Evolutionary conservation across 768 basidiomycete species (phyloP).

Genomic region (Trametes gibbosa): DNA sequence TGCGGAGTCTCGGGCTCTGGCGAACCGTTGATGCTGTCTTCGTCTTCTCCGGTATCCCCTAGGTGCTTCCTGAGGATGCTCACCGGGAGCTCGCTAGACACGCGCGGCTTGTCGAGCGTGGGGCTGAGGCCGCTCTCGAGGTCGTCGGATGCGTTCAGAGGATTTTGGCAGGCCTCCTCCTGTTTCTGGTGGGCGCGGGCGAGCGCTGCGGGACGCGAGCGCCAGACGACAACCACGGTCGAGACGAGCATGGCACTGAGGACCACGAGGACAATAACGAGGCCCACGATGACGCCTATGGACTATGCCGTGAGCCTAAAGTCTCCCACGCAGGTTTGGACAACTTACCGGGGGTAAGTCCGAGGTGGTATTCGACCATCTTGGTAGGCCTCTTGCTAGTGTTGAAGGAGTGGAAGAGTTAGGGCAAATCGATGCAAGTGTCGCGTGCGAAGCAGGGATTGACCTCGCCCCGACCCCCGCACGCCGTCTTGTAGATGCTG

Average conservation of each 20-base stretch:
- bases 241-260: slow-evolving; percentile 15
- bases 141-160: background rate
- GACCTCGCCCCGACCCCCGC: background rate
- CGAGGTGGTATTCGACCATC: slow-evolving; percentile 15
- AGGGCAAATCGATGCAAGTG: background rate
- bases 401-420: background rate
- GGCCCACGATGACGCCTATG: slow-evolving; percentile 16
- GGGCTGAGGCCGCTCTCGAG: slow-evolving; percentile 4
- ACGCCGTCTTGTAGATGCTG: background rate
- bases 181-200: slow-evolving; percentile 1
- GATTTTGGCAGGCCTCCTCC: background rate
- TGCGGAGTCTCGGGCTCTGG: slow-evolving; percentile 3
- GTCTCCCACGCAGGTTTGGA: too few relatives aligned
- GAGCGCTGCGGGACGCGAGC: slow-evolving; percentile 13
- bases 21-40: background rate
- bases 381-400: background rate
- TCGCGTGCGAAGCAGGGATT: background rate
- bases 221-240: slow-evolving; percentile 16
- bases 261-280: slow-evolving; percentile 8
- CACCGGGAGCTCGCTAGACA: background rate
- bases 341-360: slow-evolving; percentile 14
- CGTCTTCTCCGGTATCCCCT: background rate
- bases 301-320: background rate
- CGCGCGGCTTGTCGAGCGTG: background rate
- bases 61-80: slow-evolving; percentile 2